These are phyloP conservation scores for Saturnispora saitoi DNA, from an alignment of 805 yeast species.

Conservation along the genomic window DNA sequence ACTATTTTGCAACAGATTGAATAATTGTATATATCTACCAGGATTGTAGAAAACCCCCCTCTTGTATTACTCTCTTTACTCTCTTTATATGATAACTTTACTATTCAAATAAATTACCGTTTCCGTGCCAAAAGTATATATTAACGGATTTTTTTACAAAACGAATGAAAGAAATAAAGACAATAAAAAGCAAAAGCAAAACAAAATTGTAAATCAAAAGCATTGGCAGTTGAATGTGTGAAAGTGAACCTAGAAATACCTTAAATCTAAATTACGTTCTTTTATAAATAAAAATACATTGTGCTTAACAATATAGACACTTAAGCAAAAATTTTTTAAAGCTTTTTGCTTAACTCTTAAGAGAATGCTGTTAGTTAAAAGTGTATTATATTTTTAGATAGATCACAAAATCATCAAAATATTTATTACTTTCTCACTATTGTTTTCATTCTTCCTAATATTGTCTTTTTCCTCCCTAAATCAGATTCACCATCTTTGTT, in stretches of 20 bases:
- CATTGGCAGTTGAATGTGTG: not conserved
- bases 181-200: not conserved
- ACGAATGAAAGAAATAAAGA: not conserved
- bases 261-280: not conserved
- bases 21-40: not conserved
- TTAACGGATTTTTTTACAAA: not conserved
- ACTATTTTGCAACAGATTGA: not conserved
- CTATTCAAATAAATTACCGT: not conserved
- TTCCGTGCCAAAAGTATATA: not conserved
- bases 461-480: slow-evolving; percentile 71
- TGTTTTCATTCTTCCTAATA: slow-evolving; percentile 81
- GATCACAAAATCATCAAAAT: not conserved
- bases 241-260: not conserved
- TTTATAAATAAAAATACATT: not conserved
- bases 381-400: not conserved
- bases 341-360: not conserved
- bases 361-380: not conserved
- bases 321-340: not conserved
- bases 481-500: slow-evolving; percentile 39
- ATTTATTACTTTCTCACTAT: slow-evolving; percentile 29
- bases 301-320: not conserved
- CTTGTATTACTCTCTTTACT: no score
- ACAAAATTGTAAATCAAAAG: not conserved
- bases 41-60: no score
- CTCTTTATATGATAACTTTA: not conserved